Base-by-base conservation (phyloP, 2,329 filamentous ascomycete genomes). In the Aspergillus nomiae region DNA sequence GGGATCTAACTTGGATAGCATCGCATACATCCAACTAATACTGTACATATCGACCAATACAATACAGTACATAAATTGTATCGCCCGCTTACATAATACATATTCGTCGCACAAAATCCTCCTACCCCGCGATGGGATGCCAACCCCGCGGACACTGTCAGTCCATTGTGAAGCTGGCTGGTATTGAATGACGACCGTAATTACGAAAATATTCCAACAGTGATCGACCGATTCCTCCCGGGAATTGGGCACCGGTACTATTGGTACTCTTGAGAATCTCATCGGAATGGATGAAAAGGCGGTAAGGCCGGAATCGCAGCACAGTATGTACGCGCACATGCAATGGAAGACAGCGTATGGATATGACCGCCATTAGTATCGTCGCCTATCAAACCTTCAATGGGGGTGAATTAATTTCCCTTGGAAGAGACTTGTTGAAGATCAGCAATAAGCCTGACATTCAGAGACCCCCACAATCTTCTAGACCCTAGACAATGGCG, bases 61-160 rank as follows among this genome's bases (percentile, higher is more conserved):
- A 19, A 7, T 41, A 41, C 38, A 41, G 19, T 48, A 48, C 45
- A 46, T 45, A 45, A 24, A 24, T 24, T 24, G 21, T 24, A 24
- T 24, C 21, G 21, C 21, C 30, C 38, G 54, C 53, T 43, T 34
- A 61, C 58, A 58, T 34, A 36, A 19, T 55, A 9, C 12, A 6
- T 36, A 12, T 28, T 55, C n/a, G 12, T 38, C 24, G 51, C 51
- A 55, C 21, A 38, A 38, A 38, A 41, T 41, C 19, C 38, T 41
- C 4, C 38, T 55, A 55, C 51, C 51, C 51, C 51, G 51, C 51
- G 26, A 38, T 55, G 34, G 24, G 9, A 36, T 54, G 34, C 32
- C 30, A 54, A 54, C 51, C 51, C 51, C 51, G 32, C 51, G 51
- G 45, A 55, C 51, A 8, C n/a, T 55, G 32, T 30, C 34, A 55